A percentile compares a stretch with the other conserved stretches of the same genome.
Conservation (phyloP, 805 yeast species). For the Clavispora carvajalis region DNA sequence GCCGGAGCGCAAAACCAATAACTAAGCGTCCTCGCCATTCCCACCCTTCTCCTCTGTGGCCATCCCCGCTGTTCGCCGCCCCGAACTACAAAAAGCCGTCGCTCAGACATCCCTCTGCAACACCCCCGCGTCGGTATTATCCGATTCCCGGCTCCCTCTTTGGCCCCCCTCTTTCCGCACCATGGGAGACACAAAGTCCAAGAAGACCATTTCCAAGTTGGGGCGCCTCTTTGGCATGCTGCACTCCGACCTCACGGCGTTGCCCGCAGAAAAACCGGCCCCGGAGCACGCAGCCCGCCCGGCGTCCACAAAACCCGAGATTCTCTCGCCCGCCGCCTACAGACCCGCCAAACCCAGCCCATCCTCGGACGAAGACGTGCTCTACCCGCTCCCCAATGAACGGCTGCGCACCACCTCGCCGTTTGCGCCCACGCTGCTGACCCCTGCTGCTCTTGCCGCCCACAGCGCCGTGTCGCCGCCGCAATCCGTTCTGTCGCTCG, state of each 20-base stretch:
- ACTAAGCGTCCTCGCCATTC: background rate
- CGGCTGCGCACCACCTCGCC: conserved; percentile 12
- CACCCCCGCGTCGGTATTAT: background rate
- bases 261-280: background rate
- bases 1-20: background rate
- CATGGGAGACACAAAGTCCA: conserved; percentile 20
- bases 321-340: background rate
- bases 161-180: background rate
- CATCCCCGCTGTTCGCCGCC: background rate
- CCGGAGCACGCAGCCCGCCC: background rate
- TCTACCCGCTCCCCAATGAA: conserved; percentile 15
- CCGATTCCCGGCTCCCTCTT: no score
- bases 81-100: background rate
- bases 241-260: conserved; percentile 12
- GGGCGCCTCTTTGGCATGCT: conserved; percentile 24
- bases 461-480: conserved; percentile 5
- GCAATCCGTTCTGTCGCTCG: conserved; percentile 4
- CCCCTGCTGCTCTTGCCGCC: conserved; percentile 2
- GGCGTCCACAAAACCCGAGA: background rate
- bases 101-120: background rate
- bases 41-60: background rate
- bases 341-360: background rate
- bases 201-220: conserved; percentile 19
- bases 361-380: conserved; percentile 13
- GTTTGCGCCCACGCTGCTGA: conserved; percentile 2